Evolutionary conservation across 2,329 filamentous ascomycete genomes (phyloP).

Genomic region (Colletotrichum viniferum): DNA sequence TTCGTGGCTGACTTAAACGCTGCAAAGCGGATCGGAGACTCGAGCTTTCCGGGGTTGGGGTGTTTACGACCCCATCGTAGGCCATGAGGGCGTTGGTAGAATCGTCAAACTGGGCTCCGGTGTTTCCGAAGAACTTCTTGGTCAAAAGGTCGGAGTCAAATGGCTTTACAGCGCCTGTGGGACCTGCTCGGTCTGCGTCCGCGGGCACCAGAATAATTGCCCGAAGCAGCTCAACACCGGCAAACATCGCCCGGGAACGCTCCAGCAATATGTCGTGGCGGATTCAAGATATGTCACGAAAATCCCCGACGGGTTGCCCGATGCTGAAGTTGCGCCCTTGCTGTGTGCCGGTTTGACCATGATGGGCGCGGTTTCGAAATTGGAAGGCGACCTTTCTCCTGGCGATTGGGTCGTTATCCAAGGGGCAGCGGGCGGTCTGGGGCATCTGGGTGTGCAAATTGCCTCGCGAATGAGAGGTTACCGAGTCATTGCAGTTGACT

Average conservation of each 20-base stretch:
- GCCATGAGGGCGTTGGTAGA: slow-evolving; percentile 35
- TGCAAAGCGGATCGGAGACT: slow-evolving; percentile 30
- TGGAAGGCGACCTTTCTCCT: neutral
- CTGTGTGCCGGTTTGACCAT: slow-evolving; percentile 37
- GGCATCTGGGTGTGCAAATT: slow-evolving; percentile 37
- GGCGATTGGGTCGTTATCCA: slow-evolving; percentile 35
- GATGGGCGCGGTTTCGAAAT: slow-evolving; percentile 29
- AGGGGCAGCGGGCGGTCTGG: slow-evolving; percentile 35
- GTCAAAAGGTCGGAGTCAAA: slow-evolving; percentile 44
- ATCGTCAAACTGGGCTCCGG: slow-evolving; percentile 32
- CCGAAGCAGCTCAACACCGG: slow-evolving; percentile 44
- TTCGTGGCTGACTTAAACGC: fast-evolving
- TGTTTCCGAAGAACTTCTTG: slow-evolving; percentile 30
- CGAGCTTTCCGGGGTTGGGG: slow-evolving; percentile 32
- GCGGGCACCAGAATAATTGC: slow-evolving; percentile 43
- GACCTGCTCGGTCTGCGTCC: slow-evolving; percentile 36
- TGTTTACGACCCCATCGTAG: slow-evolving; percentile 28
- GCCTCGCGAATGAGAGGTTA: slow-evolving; percentile 23
- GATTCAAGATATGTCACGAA: slow-evolving; percentile 30
- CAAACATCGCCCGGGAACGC: slow-evolving; percentile 34
- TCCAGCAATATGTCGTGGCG: slow-evolving; percentile 35
- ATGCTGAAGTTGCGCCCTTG: slow-evolving; percentile 30
- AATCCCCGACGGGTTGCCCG: slow-evolving; percentile 25
- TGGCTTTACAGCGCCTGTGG: slow-evolving; percentile 49
- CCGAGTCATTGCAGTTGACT: slow-evolving; percentile 33